phyloP scores from a whole-genome alignment of 805 yeast species.

The Candida michaelii region DNA sequence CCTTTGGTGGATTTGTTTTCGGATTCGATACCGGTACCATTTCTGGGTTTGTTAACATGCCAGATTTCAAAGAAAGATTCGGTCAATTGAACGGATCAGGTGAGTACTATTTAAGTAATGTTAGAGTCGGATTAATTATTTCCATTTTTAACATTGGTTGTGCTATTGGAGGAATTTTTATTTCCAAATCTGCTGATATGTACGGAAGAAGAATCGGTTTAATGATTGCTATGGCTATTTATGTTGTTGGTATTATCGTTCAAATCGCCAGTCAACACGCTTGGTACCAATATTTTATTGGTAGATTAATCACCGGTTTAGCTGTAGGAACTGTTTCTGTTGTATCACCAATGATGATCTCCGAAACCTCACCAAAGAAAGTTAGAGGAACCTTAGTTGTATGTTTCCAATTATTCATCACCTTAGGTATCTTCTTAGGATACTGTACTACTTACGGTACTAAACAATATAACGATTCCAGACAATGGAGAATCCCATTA shows the following conservation, averaged over 20 bases:
- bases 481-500: conserved; percentile 70
- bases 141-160: conserved; percentile 66
- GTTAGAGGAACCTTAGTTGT: conserved; percentile 71
- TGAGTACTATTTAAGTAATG: conserved; percentile 37
- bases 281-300: conserved; percentile 67
- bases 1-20: conserved; percentile 75
- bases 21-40: conserved; percentile 81
- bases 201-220: conserved; percentile 62
- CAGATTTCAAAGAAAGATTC: conserved; percentile 51
- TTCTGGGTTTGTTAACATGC: conserved; percentile 67
- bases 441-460: conserved; percentile 67
- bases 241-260: conserved; percentile 58
- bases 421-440: conserved; percentile 70
- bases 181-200: conserved; percentile 57
- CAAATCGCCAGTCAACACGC: conserved; percentile 54
- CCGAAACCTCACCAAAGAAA: conserved; percentile 69
- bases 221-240: conserved; percentile 51
- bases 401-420: conserved; percentile 67
- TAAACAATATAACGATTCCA: conserved; percentile 47
- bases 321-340: conserved; percentile 74
- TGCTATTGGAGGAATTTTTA: conserved; percentile 65
- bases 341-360: conserved; percentile 63
- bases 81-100: conserved; percentile 46
- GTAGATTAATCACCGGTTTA: conserved; percentile 68
- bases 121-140: conserved; percentile 52